phyloP scores from a whole-genome alignment of 306 rosid species.

The Heteromeles arbutifolia region DNA sequence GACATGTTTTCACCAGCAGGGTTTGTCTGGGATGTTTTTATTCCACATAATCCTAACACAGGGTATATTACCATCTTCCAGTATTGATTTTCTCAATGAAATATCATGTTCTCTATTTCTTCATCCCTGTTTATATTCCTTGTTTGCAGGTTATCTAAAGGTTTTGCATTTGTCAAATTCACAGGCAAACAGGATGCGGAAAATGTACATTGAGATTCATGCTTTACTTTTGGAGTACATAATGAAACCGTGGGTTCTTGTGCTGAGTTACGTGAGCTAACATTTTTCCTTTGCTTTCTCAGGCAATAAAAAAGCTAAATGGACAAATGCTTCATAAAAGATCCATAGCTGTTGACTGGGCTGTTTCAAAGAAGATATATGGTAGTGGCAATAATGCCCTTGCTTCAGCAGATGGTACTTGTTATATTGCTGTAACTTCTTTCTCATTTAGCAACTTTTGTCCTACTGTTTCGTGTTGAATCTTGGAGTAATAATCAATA shows the following conservation, averaged over 20 bases:
- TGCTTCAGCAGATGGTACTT: constrained; percentile 59
- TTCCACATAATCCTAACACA: constrained; percentile 66
- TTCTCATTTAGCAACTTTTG: neutral
- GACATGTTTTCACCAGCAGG: constrained; percentile 66
- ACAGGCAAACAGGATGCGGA: constrained; percentile 83
- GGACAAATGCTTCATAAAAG: constrained; percentile 68
- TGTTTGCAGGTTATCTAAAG: constrained; percentile 76
- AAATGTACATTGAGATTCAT: constrained; percentile 40
- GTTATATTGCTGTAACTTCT: neutral
- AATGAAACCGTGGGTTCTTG: constrained; percentile 1
- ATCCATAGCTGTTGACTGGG: constrained; percentile 94
- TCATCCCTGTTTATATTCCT: neutral
- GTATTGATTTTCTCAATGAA: neutral
- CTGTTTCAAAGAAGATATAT: constrained; percentile 79
- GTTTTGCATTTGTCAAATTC: constrained; percentile 91
- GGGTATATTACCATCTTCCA: constrained; percentile 41
- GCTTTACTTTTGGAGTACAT: constrained; percentile 12
- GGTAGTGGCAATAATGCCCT: constrained; percentile 32
- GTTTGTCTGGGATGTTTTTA: constrained; percentile 81
- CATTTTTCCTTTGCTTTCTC: constrained; percentile 16
- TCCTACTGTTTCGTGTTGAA: neutral
- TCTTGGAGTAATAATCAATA: neutral
- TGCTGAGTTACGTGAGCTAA: constrained; percentile 6
- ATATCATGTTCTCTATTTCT: neutral
- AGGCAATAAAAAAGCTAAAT: constrained; percentile 82